These are phyloP conservation scores for Talaromyces sp. DNA, from an alignment of 2,329 filamentous ascomycete genomes.

Conservation along the genomic window DNA sequence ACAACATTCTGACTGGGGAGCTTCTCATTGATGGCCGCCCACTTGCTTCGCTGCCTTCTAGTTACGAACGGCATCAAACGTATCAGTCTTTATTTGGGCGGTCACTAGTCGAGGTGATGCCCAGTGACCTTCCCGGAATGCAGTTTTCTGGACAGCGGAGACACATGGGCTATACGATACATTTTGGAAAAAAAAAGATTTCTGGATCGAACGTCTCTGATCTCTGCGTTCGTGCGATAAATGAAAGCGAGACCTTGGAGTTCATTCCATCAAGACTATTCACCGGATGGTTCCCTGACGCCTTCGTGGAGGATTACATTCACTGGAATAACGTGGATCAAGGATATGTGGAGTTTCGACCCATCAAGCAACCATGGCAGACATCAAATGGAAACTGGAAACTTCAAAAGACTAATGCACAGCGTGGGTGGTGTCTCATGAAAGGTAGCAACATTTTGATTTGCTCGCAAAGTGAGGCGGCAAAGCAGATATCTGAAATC, in stretches of 20 bases:
- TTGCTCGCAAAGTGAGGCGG: conserved; percentile 2
- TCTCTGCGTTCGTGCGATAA: not conserved
- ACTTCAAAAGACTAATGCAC: not conserved
- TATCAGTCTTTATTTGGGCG: conserved; percentile 15
- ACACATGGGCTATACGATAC: not conserved
- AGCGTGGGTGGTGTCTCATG: not conserved
- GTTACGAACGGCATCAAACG: conserved; percentile 24
- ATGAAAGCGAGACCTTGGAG: not conserved
- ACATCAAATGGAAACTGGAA: not conserved
- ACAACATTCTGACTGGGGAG: conserved; percentile 33
- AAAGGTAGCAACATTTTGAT: conserved; percentile 3
- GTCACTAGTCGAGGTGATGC: not conserved
- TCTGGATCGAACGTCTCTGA: not conserved
- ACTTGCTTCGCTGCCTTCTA: conserved; percentile 28
- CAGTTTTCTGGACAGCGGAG: not conserved
- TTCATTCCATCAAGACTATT: not conserved
- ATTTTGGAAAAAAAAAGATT: not conserved
- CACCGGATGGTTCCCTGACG: too few relatives aligned
- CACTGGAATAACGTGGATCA: conserved; percentile 7
- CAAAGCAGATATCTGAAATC: not conserved
- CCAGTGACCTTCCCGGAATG: not conserved
- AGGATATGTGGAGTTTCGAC: conserved; percentile 10
- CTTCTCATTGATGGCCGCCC: conserved; percentile 33
- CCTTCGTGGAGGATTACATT: conserved; percentile 5
- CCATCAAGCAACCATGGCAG: not conserved